These are phyloP conservation scores for Kockiozyma suomiensis DNA, from an alignment of 805 yeast species.

Conservation along the genomic window DNA sequence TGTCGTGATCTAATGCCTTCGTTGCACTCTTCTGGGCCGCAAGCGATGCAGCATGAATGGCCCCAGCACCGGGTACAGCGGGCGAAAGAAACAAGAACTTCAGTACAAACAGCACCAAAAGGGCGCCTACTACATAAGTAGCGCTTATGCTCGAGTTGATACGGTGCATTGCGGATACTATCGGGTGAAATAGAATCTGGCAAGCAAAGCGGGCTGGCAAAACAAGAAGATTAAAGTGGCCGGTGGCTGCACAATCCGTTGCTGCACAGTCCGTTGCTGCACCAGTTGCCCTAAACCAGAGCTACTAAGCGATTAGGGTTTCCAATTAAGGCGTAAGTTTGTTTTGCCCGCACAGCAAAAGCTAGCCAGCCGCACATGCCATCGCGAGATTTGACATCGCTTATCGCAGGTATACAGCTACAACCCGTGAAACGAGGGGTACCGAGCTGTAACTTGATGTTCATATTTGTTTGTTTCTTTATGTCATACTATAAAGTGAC, in stretches of 20 bases:
- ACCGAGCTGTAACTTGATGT: too few relatives aligned
- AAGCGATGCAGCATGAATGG: neutral
- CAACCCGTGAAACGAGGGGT: too few relatives aligned
- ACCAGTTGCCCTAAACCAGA: neutral
- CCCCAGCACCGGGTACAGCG: constrained; percentile 5
- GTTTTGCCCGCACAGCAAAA: too few relatives aligned
- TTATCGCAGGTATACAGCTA: too few relatives aligned
- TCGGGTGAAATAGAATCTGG: neutral
- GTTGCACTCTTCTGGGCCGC: constrained; percentile 9
- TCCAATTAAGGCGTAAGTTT: too few relatives aligned
- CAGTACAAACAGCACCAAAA: constrained; percentile 32
- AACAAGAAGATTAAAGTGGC: neutral
- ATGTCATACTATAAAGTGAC: too few relatives aligned
- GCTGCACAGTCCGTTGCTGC: neutral
- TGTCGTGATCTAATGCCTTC: neutral
- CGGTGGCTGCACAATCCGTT: neutral
- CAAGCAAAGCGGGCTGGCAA: neutral
- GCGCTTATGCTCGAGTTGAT: constrained; percentile 18
- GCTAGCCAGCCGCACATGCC: too few relatives aligned
- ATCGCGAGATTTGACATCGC: too few relatives aligned
- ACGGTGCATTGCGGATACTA: constrained; percentile 14
- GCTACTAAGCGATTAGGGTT: too few relatives aligned
- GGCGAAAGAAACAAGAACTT: constrained; percentile 29
- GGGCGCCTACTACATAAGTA: constrained; percentile 33
- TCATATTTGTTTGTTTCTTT: too few relatives aligned